These are phyloP conservation scores for Populus euphratica DNA, from an alignment of 345 rosid genomes.

Conservation along the genomic window DNA sequence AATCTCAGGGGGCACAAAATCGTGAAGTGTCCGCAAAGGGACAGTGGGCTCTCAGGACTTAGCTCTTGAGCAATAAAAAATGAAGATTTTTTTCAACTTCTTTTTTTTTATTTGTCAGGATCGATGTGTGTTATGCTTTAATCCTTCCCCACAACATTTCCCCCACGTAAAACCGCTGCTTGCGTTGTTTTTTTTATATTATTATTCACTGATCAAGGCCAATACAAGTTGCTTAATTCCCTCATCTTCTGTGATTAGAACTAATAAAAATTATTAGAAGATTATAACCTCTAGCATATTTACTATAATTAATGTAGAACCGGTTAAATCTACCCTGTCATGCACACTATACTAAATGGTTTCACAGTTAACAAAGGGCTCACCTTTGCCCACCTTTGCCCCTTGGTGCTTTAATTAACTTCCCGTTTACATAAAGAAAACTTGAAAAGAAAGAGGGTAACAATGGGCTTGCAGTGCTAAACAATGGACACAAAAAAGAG, in stretches of 20 bases:
- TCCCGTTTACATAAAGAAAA: no score
- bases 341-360: background rate
- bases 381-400: no score
- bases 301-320: background rate
- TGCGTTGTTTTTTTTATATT: no score
- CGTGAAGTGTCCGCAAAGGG: background rate
- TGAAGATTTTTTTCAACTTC: no score
- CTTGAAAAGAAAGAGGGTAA: no score
- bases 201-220: no score
- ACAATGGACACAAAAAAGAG: background rate
- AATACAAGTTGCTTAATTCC: no score
- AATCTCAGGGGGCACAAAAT: background rate
- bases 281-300: background rate
- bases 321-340: background rate
- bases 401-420: no score
- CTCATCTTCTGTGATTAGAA: no score
- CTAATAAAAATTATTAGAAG: no score
- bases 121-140: background rate
- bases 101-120: no score
- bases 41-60: background rate
- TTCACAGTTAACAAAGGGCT: background rate
- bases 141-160: background rate
- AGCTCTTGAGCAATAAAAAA: background rate
- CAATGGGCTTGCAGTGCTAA: background rate
- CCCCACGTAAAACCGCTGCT: background rate